These are phyloP conservation scores for Cladophialophora exuberans DNA, from an alignment of 2,329 filamentous ascomycete genomes.

Conservation along the genomic window DNA sequence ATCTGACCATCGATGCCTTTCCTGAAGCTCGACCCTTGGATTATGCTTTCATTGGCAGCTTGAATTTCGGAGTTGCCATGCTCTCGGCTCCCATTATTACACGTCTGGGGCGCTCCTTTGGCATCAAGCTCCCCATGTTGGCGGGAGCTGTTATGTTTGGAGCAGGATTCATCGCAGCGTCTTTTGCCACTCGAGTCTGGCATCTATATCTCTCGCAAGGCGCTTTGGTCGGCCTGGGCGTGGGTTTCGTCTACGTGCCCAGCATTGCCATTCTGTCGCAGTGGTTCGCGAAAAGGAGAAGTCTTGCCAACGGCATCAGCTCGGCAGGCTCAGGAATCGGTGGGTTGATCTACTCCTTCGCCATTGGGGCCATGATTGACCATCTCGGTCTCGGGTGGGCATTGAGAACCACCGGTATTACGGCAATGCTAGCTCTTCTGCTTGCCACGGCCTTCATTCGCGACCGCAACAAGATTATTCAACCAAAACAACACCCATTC, in stretches of 20 bases:
- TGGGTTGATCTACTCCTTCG: constrained; percentile 34
- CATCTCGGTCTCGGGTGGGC: constrained; percentile 33
- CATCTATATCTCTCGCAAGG: constrained; percentile 35
- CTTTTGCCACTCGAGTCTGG: constrained; percentile 30
- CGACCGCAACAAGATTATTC: constrained; percentile 33
- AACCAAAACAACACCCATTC: constrained; percentile 30
- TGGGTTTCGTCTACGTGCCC: constrained; percentile 34
- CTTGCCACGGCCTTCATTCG: constrained; percentile 33
- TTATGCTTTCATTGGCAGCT: constrained; percentile 38
- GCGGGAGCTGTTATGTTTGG: constrained; percentile 22
- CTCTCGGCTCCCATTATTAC: constrained; percentile 35
- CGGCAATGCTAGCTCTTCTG: constrained; percentile 29
- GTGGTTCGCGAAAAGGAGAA: constrained; percentile 37
- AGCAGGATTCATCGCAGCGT: constrained; percentile 33
- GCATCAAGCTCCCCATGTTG: constrained; percentile 29
- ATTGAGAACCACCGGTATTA: constrained; percentile 35
- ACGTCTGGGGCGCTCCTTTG: constrained; percentile 25
- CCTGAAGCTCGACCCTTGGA: constrained; percentile 31
- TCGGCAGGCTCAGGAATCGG: constrained; percentile 37
- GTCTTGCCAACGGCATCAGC: constrained; percentile 36
- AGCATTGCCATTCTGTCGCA: constrained; percentile 31
- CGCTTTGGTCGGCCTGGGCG: constrained; percentile 32
- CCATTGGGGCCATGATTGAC: constrained; percentile 33
- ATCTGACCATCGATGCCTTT: constrained; percentile 38
- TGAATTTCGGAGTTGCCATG: constrained; percentile 33